A percentile compares a stretch with the other conserved stretches of the same genome.
phyloP scores from a whole-genome alignment of 805 yeast species.

The Maudiozyma pseudohumilis region DNA sequence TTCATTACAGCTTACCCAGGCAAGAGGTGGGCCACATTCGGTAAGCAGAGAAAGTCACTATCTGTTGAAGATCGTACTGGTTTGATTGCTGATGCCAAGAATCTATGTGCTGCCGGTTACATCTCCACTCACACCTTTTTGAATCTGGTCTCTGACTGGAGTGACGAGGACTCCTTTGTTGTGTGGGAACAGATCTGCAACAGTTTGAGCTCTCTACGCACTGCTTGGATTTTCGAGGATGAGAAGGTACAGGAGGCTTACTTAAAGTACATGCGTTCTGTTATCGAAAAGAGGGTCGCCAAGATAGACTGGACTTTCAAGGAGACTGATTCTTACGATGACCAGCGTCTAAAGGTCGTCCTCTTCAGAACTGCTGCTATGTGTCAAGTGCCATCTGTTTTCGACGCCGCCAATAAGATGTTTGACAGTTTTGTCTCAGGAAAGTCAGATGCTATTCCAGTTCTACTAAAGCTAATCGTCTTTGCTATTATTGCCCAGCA shows the following conservation, averaged over 20 bases:
- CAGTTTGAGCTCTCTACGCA: conserved; percentile 38
- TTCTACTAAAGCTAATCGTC: conserved; percentile 57
- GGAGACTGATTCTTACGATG: conserved; percentile 44
- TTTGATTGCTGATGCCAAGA: conserved; percentile 67
- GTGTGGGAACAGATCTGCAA: conserved; percentile 55
- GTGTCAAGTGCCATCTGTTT: conserved; percentile 40
- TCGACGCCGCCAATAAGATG: conserved; percentile 35
- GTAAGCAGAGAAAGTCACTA: conserved; percentile 44
- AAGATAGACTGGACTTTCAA: conserved; percentile 56
- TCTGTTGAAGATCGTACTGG: conserved; percentile 75
- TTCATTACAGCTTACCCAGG: conserved; percentile 63
- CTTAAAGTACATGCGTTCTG: conserved; percentile 40
- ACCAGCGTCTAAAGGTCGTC: conserved; percentile 55
- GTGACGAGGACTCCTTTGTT: conserved; percentile 46
- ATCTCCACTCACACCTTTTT: conserved; percentile 52
- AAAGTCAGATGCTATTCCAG: conserved; percentile 57
- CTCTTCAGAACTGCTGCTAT: conserved; percentile 52
- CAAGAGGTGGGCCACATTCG: conserved; percentile 59
- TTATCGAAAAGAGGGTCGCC: conserved; percentile 45
- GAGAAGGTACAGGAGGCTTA: conserved; percentile 38
- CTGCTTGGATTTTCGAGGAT: conserved; percentile 48
- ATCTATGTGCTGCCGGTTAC: conserved; percentile 60
- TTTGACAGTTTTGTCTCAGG: conserved; percentile 50
- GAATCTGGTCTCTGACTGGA: conserved; percentile 52
- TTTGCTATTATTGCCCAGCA: conserved; percentile 52